Base-by-base conservation (phyloP, 2,329 filamentous ascomycete species). In the Teratosphaeria nubilosa region DNA sequence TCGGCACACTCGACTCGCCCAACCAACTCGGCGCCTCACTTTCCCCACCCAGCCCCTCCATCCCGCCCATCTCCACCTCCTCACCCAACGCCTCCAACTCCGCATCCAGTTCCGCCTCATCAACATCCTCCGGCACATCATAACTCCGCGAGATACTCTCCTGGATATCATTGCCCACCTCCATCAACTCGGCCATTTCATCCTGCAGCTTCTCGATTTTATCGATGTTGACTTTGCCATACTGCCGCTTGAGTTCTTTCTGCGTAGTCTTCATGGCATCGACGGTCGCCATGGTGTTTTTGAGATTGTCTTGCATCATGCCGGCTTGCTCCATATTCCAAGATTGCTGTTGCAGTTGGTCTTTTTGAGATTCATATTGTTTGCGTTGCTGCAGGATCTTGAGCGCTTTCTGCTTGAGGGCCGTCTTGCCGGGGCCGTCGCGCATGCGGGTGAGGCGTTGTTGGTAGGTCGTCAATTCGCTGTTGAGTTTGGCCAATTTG, bases 241-340 rank as follows among this genome's bases (percentile, higher is more conserved):
- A 97, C 79, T 97, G 92, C 74, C 90, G 88, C 71, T 86, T 86
- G 63, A 99, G 82, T 69, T 90, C 87, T 77, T 96, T 96, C 69
- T 94, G 96, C 25, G 92, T 96, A 1, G 88, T 91, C 82, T 96
- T 95, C 84, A 99, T 92, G 11, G 92, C 91, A 73, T 97, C 92
- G 51, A 97, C 91, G 30, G 94, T 96, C 20, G 91, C 95, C 91
- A 96, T 96, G 63, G 94, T 92, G 74, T 97, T 97, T 74, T 95
- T 94, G 56, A 99, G 82, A 71, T 97, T 97, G 76, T 97, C 92
- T 77, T 95, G 91, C 92, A 97, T 96, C 82, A 91, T 95, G 72
- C 88, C 88, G 2, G 92, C 91, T 76, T 96, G 91, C 77, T 97
- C 91, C 91, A 99, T 96, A 77, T 97, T 97, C 91, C 91, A 97